These are phyloP conservation scores for Pseudogymnoascus destructans DNA, from an alignment of 2,329 filamentous ascomycete genomes.

Conservation along the genomic window DNA sequence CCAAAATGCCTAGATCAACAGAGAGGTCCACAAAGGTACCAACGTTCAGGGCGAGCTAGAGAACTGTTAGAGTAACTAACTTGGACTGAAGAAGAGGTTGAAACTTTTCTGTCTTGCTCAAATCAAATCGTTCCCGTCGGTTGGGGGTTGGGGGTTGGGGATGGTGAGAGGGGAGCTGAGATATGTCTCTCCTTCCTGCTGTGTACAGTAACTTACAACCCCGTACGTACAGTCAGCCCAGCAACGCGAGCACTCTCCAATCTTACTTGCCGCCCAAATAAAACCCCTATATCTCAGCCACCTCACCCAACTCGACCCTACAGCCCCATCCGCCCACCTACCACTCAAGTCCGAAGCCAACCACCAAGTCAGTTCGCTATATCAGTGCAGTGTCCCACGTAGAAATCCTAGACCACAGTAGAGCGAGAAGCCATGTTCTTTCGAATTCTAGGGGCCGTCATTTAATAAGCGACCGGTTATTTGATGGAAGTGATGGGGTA, in stretches of 20 bases:
- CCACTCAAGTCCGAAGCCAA: neutral
- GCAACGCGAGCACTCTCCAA: neutral
- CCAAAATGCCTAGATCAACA: neutral
- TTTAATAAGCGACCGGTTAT: neutral
- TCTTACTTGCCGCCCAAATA: neutral
- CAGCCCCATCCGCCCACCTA: neutral
- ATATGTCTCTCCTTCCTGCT: neutral
- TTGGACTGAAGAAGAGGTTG: too few species aligned
- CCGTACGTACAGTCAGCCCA: neutral
- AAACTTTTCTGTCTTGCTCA: neutral
- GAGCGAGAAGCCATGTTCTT: too few species aligned
- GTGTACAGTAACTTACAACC: neutral
- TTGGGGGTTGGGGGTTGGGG: too few species aligned
- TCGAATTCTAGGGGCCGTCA: too few species aligned
- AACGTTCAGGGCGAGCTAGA: neutral
- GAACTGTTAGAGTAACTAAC: neutral
- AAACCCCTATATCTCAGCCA: neutral
- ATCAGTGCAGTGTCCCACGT: neutral
- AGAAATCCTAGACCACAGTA: neutral
- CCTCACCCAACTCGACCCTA: neutral
- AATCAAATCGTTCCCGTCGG: neutral
- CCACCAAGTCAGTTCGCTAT: neutral
- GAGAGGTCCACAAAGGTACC: neutral
- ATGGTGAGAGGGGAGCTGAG: neutral
- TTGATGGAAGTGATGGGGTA: neutral